phyloP scores from a whole-genome alignment of 768 basidiomycete species.

The Boletus sensibilis region DNA sequence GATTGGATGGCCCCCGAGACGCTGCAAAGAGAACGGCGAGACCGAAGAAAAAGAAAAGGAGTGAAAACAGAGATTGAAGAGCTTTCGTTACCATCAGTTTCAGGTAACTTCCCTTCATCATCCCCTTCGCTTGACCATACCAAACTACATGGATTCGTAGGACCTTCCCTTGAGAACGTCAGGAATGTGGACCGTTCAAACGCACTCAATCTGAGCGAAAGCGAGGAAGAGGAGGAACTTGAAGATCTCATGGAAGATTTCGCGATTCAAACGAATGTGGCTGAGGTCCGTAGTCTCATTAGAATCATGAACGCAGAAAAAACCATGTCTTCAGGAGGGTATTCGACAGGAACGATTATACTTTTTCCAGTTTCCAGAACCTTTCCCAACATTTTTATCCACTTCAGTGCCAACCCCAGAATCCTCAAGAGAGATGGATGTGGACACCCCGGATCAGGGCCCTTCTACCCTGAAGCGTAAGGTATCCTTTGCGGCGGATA shows the following conservation, averaged over 20 bases:
- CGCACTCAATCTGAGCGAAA: constrained; percentile 69
- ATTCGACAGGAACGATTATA: constrained; percentile 68
- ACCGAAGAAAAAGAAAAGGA: constrained; percentile 36
- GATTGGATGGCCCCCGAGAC: constrained; percentile 90
- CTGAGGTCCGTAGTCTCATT: constrained; percentile 36
- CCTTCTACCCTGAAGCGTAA: constrained; percentile 36
- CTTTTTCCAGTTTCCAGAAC: constrained; percentile 87
- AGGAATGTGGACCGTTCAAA: constrained; percentile 49
- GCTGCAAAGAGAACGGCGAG: constrained; percentile 49
- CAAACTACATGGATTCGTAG: constrained; percentile 5
- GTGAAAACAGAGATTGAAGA: constrained; percentile 49
- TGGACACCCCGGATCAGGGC: constrained; percentile 30
- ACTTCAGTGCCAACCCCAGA: constrained; percentile 31
- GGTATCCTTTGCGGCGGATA: constrained; percentile 65
- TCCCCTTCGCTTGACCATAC: not conserved
- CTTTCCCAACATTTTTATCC: constrained; percentile 73
- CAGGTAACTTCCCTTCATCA: constrained; percentile 27
- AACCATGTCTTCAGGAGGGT: constrained; percentile 39
- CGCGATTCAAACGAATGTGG: constrained; percentile 37
- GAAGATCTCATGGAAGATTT: constrained; percentile 79
- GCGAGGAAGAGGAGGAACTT: constrained; percentile 77
- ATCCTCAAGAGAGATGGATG: constrained; percentile 34
- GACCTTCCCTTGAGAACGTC: not conserved
- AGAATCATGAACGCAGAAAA: not conserved
- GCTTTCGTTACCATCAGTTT: constrained; percentile 18